Conservation (phyloP, 495 filamentous ascomycete genomes). For the Aspergillus olivimuriae region DNA sequence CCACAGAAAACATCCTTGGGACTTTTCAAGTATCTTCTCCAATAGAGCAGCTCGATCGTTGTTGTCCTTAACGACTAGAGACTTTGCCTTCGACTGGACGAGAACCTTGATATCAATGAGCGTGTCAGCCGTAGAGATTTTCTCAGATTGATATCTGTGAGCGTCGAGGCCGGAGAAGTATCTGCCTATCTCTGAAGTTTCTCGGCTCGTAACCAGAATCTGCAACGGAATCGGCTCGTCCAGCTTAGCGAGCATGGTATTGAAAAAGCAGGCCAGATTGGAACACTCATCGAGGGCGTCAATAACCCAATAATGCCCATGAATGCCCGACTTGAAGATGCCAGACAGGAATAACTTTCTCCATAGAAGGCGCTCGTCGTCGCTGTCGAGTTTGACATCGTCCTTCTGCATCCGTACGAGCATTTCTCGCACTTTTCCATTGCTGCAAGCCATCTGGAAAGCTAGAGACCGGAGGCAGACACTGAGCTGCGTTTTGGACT, state of each 20-base stretch:
- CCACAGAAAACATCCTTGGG: slow-evolving; percentile 33
- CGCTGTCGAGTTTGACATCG: slow-evolving; percentile 15
- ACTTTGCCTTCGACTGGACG: slow-evolving; percentile 10
- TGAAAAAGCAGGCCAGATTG: slow-evolving; percentile 14
- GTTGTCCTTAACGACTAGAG: slow-evolving; percentile 6
- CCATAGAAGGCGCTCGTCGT: slow-evolving; percentile 29
- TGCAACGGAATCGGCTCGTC: slow-evolving; percentile 15
- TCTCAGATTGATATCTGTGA: too few species aligned
- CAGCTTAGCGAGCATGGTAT: slow-evolving; percentile 23
- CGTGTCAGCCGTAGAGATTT: slow-evolving; percentile 15
- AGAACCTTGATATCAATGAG: slow-evolving; percentile 15
- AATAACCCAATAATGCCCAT: slow-evolving; percentile 36
- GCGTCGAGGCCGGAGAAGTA: slow-evolving; percentile 6
- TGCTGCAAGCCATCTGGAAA: slow-evolving; percentile 29
- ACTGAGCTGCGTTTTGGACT: slow-evolving; percentile 17
- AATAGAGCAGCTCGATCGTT: slow-evolving; percentile 10
- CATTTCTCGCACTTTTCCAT: slow-evolving; percentile 11
- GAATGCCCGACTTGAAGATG: slow-evolving; percentile 27
- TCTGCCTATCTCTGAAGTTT: slow-evolving; percentile 4
- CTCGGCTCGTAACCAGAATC: slow-evolving; percentile 27
- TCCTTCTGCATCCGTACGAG: slow-evolving; percentile 19
- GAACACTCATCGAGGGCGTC: slow-evolving; percentile 37
- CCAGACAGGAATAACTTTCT: slow-evolving; percentile 27
- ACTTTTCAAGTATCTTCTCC: slow-evolving; percentile 24
- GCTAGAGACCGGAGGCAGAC: slow-evolving; percentile 29